phyloP scores from a whole-genome alignment of 2,329 filamentous ascomycete genomes.

The Penicillium capsulatum region DNA sequence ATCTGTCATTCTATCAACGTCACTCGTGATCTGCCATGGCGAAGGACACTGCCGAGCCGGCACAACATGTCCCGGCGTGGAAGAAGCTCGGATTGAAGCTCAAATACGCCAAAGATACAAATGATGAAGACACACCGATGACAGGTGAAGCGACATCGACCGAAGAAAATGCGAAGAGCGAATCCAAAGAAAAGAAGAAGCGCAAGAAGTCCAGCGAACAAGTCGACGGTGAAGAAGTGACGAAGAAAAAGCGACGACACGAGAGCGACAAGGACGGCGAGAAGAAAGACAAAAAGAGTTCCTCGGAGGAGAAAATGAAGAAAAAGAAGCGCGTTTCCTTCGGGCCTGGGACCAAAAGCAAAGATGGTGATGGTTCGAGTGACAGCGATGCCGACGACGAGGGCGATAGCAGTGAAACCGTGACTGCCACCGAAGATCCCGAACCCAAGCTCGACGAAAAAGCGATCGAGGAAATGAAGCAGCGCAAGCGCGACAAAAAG shows the following conservation, averaged over 20 bases:
- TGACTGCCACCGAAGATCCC: conserved; percentile 20
- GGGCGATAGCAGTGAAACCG: conserved; percentile 6
- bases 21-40: conserved; percentile 17
- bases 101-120: conserved; percentile 47
- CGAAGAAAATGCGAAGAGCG: conserved; percentile 11
- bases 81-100: conserved; percentile 56
- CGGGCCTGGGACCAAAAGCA: conserved; percentile 57
- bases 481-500: conserved; percentile 29
- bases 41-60: conserved; percentile 26
- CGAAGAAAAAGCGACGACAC: conserved; percentile 22
- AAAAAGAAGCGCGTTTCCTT: conserved; percentile 64
- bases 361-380: conserved; percentile 47
- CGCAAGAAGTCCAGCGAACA: conserved; percentile 20
- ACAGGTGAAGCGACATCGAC: conserved; percentile 5
- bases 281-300: conserved; percentile 8
- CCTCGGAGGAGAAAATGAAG: conserved; percentile 28
- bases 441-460: conserved; percentile 14
- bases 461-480: conserved; percentile 28
- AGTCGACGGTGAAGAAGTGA: conserved; percentile 18
- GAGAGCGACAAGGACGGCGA: conserved; percentile 13
- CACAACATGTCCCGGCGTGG: conserved; percentile 46
- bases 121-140: conserved; percentile 23
- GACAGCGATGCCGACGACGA: conserved; percentile 13
- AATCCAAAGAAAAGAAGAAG: conserved; percentile 24
- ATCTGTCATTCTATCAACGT: too few species aligned